Base-by-base conservation (phyloP, 78 protist species). In the Dictyostelium purpureum region DNA sequence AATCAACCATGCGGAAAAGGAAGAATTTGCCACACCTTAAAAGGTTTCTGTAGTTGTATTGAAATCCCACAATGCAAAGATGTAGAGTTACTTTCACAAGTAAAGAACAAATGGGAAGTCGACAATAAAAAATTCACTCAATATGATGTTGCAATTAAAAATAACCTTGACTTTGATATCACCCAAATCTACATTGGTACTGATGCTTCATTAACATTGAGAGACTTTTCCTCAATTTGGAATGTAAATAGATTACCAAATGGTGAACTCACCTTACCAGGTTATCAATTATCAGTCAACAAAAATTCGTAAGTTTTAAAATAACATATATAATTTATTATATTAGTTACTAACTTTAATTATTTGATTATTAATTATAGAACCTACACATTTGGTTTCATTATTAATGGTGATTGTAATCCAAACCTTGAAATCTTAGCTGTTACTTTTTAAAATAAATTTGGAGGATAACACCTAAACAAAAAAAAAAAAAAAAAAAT, bases 201-300 rank as follows among this genome's bases (percentile, higher is more conserved):
- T 31, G 74, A 16, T 52, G 2, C 19, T 37, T 12, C 73, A 3
- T 49, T 38, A 1, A 6, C 11, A 28, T 65, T 63, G 28, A 61
- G 76, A 59, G 88, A 79, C 31, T 38, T 47, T 54, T 16, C 6
- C 31, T 45, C 66, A 2, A 40, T 79, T 45, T 79, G 88, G 88
- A 65, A 65, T 63, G 73, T 65, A 21, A 10, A 6, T 2, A n/a
- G 73, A n/a, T 31, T 43, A 9, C 88, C 56, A 7, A 71, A 79
- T n/a, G 76, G 76, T 2, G 70, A 79, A 38, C 11, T 79, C 26
- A 28, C 57, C 19, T 47, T 79, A 6, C 76, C 76, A 65, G 10
- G 21, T 11, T 26, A 40, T 42, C 88, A 79, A 79, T 18, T 12
- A 28, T 5, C 45, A 1, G 33, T 79, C 56, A 47, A 47, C 14